Percentiles rank a stretch among this genome's conserved stretches.
These are phyloP conservation scores for Orbilia blumenaviensis DNA, from an alignment of 2,329 filamentous ascomycete species.

Conservation along the genomic window DNA sequence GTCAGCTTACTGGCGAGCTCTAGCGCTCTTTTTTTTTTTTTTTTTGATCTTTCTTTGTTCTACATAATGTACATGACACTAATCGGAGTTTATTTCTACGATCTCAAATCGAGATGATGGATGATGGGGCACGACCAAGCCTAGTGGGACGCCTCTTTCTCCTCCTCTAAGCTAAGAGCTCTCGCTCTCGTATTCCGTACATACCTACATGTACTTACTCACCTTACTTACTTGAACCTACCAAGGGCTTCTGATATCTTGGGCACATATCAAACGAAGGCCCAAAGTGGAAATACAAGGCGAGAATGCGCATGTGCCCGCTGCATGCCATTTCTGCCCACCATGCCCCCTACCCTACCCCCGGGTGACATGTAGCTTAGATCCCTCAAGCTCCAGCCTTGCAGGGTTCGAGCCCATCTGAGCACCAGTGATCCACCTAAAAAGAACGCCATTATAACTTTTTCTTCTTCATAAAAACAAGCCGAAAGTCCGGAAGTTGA, in stretches of 20 bases:
- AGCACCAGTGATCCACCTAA: background rate
- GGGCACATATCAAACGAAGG: slow-evolving; percentile 9
- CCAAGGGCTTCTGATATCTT: background rate
- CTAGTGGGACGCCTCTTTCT: no score
- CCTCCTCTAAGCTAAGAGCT: no score
- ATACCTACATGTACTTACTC: no score
- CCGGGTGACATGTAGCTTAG: slow-evolving; percentile 23
- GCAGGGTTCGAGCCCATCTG: slow-evolving; percentile 34
- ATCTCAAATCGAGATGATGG: slow-evolving; percentile 14
- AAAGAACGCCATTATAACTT: background rate
- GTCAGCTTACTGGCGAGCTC: slow-evolving; percentile 53
- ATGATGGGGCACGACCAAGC: slow-evolving; percentile 1
- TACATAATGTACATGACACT: slow-evolving; percentile 13
- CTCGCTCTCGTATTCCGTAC: slow-evolving; percentile 38
- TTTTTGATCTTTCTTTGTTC: background rate
- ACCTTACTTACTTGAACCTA: no score
- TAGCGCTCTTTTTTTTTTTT: slow-evolving; percentile 10
- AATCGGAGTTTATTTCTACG: slow-evolving; percentile 41
- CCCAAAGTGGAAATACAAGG: slow-evolving; percentile 35
- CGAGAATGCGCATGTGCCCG: slow-evolving; percentile 25
- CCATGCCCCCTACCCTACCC: no score
- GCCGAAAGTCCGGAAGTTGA: background rate
- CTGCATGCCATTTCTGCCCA: slow-evolving; percentile 19
- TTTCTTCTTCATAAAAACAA: slow-evolving; percentile 7
- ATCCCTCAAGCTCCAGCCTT: slow-evolving; percentile 28